These are phyloP conservation scores for Helichrysum umbraculigerum DNA, from an alignment of 129 eudicot species.

Conservation along the genomic window DNA sequence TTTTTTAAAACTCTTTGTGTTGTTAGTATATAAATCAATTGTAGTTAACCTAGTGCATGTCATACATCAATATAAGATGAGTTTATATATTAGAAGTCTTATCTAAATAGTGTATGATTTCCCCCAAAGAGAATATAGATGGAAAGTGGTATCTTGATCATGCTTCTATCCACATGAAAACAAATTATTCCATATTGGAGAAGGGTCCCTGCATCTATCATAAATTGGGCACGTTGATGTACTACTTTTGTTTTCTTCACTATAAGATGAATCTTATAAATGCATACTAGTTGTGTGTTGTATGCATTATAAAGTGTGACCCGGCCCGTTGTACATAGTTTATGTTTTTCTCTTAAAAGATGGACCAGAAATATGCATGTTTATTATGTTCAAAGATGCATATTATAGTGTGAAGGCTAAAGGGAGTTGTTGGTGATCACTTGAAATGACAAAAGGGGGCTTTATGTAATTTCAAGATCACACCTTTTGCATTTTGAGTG, in stretches of 20 bases:
- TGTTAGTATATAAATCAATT: no score
- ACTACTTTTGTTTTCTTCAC: neutral
- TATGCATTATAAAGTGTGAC: neutral
- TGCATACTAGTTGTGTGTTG: slow-evolving; percentile 21
- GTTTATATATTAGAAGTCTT: neutral
- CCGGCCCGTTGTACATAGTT: slow-evolving; percentile 3
- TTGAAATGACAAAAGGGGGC: slow-evolving; percentile 6
- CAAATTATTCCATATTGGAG: slow-evolving; percentile 17
- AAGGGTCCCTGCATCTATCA: slow-evolving; percentile 34
- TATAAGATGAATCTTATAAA: slow-evolving; percentile 4
- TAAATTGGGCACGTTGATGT: slow-evolving; percentile 25
- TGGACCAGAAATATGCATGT: slow-evolving; percentile 10
- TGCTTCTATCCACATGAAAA: slow-evolving; percentile 21
- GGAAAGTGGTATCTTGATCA: slow-evolving; percentile 31
- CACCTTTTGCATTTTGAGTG: slow-evolving; percentile 22
- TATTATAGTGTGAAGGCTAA: neutral
- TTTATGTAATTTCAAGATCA: slow-evolving; percentile 25
- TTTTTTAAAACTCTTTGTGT: neutral
- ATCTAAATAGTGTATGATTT: neutral
- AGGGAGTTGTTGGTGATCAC: neutral
- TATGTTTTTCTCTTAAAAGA: slow-evolving; percentile 3
- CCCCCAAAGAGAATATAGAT: neutral
- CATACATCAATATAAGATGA: neutral
- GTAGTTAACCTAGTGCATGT: no score
- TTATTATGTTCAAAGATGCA: neutral